A percentile compares a stretch with the other conserved stretches of the same genome.
Conservation (phyloP, 2,329 filamentous ascomycete species). For the Sclerotinia borealis region DNA sequence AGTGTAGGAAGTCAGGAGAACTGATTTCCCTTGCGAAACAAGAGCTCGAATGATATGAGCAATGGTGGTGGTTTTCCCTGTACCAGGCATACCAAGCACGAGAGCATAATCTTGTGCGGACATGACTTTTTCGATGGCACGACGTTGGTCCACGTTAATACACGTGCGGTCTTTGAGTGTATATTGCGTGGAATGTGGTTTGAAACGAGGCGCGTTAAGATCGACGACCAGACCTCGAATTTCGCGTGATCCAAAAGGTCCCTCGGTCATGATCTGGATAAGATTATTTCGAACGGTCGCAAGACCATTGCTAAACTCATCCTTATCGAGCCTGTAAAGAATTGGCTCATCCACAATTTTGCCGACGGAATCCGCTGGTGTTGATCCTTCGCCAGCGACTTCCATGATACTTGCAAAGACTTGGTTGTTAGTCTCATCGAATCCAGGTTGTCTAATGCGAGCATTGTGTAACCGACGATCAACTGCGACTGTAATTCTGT, state of each 20-base stretch:
- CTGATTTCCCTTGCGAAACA: constrained; percentile 82
- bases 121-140: constrained; percentile 91
- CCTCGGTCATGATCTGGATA: constrained; percentile 82
- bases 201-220: constrained; percentile 67
- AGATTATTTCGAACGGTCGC: constrained; percentile 90
- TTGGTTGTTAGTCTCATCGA: constrained; percentile 73
- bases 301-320: constrained; percentile 98
- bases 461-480: constrained; percentile 86
- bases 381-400: constrained; percentile 53
- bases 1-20: constrained; percentile 90
- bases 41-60: constrained; percentile 92
- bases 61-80: constrained; percentile 96
- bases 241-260: constrained; percentile 61
- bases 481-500: constrained; percentile 78
- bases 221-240: constrained; percentile 79
- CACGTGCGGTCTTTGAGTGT: constrained; percentile 54
- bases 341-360: constrained; percentile 50
- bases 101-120: constrained; percentile 90
- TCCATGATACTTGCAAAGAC: constrained; percentile 91
- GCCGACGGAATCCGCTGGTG: constrained; percentile 45
- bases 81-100: constrained; percentile 97
- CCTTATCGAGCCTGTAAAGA: constrained; percentile 86
- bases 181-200: constrained; percentile 56
- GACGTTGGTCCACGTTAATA: constrained; percentile 82
- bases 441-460: constrained; percentile 67